Percentiles rank a stretch among this genome's conserved stretches.
Evolutionary conservation across 2,329 filamentous ascomycete genomes (phyloP).

Genomic region (Pseudocercospora fuligena): DNA sequence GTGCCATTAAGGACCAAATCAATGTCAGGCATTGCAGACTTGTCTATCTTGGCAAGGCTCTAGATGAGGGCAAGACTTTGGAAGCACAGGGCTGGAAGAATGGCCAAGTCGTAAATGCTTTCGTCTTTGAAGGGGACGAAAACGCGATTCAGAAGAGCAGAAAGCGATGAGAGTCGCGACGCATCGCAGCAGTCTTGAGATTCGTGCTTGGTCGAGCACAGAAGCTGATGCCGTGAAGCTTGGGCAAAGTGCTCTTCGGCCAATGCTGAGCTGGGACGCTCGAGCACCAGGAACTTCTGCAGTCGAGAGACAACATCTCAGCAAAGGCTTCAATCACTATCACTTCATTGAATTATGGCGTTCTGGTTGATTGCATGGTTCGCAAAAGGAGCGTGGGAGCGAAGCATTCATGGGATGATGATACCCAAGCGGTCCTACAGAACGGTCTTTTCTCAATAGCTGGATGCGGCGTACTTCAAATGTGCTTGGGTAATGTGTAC

Average conservation of each 20-base stretch:
- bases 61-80: slow-evolving; percentile 71
- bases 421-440: slow-evolving; percentile 8
- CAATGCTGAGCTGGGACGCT: not conserved
- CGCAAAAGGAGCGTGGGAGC: not conserved
- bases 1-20: slow-evolving; percentile 66
- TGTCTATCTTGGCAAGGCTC: slow-evolving; percentile 79
- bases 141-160: slow-evolving; percentile 7
- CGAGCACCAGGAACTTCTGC: not conserved
- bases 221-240: too few relatives aligned
- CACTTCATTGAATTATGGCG: not conserved
- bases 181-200: not conserved
- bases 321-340: not conserved
- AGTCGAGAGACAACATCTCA: not conserved
- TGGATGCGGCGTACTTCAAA: not conserved
- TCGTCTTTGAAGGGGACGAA: slow-evolving; percentile 53
- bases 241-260: not conserved
- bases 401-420: slow-evolving; percentile 1
- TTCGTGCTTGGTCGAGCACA: not conserved
- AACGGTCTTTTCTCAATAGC: not conserved
- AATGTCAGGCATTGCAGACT: slow-evolving; percentile 70
- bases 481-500: not conserved
- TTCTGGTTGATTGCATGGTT: not conserved
- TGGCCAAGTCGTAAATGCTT: slow-evolving; percentile 76
- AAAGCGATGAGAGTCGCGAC: not conserved
- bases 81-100: slow-evolving; percentile 74